phyloP scores from a whole-genome alignment of 805 yeast genomes.

The Candida corydali region DNA sequence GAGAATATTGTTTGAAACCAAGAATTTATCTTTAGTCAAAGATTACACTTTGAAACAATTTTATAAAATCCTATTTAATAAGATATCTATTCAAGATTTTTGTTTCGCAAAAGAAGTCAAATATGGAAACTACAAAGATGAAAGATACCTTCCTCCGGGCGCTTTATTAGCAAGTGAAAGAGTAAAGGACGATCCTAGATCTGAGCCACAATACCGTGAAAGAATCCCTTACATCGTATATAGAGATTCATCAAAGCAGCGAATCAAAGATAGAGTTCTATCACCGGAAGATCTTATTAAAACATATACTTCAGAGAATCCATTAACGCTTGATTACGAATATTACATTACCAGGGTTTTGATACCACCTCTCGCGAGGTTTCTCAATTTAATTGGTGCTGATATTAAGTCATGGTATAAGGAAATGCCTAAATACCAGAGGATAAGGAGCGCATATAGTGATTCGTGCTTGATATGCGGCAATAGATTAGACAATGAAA shows the following conservation, averaged over 20 bases:
- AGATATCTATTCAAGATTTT: constrained; percentile 72
- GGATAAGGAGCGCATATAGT: constrained; percentile 8
- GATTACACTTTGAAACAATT: constrained; percentile 63
- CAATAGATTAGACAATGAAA: constrained; percentile 6
- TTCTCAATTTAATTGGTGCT: constrained; percentile 80
- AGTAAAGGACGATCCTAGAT: constrained; percentile 60
- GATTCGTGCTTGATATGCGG: constrained; percentile 27
- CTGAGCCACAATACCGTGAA: constrained; percentile 84
- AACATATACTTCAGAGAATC: constrained; percentile 23
- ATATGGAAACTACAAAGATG: constrained; percentile 76
- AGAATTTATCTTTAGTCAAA: constrained; percentile 69
- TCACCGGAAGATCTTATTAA: constrained; percentile 72
- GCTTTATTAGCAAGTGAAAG: constrained; percentile 72
- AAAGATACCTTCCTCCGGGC: constrained; percentile 80
- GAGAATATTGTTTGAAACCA: constrained; percentile 64
- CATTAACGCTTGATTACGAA: constrained; percentile 63
- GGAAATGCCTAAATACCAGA: constrained; percentile 49
- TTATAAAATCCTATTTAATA: constrained; percentile 55
- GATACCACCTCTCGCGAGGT: constrained; percentile 84
- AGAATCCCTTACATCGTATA: constrained; percentile 84
- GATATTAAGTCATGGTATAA: constrained; percentile 73
- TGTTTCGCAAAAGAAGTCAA: constrained; percentile 90
- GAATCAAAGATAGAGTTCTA: constrained; percentile 72
- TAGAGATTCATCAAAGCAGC: constrained; percentile 48
- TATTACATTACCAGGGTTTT: constrained; percentile 82